Evolutionary conservation across 371 early-diverging fungal genomes (phyloP).

Genomic region (Mucor lusitanicus): DNA sequence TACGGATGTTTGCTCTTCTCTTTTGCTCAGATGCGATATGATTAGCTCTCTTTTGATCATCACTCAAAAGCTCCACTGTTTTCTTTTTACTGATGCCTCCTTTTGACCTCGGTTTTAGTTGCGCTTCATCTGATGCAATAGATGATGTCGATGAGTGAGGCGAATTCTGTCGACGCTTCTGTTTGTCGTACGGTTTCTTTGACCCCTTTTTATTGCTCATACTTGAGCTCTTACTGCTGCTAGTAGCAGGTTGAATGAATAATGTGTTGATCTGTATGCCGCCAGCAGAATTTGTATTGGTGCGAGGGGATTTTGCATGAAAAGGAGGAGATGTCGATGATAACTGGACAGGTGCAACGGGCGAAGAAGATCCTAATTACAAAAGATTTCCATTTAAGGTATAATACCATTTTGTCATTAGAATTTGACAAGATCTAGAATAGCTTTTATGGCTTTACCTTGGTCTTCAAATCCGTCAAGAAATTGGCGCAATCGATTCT

Average conservation of each 20-base stretch:
- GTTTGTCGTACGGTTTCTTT: neutral
- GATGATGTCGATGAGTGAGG: conserved; percentile 10
- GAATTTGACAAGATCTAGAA: neutral
- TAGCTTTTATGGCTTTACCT: neutral
- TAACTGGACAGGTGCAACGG: neutral
- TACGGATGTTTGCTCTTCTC: conserved; percentile 79
- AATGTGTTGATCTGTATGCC: conserved; percentile 13
- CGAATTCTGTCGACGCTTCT: neutral
- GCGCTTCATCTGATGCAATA: neutral
- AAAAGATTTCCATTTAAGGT: neutral
- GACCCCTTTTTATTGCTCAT: neutral
- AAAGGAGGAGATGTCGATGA: neutral
- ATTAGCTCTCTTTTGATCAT: conserved; percentile 86
- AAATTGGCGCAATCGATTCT: conserved; percentile 13
- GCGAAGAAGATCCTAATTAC: neutral
- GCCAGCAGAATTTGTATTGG: neutral
- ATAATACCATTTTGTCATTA: neutral
- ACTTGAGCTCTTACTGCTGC: neutral
- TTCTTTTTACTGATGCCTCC: conserved; percentile 14
- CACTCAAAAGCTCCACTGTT: conserved; percentile 71
- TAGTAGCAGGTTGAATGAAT: neutral
- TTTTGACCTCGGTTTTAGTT: neutral
- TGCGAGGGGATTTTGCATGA: neutral
- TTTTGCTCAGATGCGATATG: conserved; percentile 92
- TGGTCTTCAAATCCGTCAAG: conserved; percentile 15